Conservation (phyloP, 192 early-diverging fungal species). For the Obelidium mucronatum region DNA sequence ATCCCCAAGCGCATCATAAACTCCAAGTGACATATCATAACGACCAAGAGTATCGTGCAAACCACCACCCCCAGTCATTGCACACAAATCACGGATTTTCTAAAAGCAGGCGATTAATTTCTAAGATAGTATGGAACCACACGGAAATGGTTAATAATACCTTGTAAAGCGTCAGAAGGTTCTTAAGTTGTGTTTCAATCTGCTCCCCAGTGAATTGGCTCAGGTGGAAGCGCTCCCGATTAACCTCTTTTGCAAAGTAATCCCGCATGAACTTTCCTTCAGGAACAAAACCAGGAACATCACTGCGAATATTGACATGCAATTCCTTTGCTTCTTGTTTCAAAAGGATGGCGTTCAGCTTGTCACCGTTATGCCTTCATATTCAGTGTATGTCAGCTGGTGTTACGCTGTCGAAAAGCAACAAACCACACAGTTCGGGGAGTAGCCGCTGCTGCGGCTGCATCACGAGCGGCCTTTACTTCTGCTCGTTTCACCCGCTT, state of each 20-base stretch:
- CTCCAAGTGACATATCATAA: not conserved
- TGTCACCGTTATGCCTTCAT: not conserved
- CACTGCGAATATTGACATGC: not conserved
- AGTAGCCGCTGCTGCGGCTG: too few species aligned
- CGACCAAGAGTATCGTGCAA: not conserved
- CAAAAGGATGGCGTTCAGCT: not conserved
- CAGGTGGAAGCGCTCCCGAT: not conserved
- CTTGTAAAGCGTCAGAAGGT: not conserved
- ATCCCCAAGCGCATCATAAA: not conserved
- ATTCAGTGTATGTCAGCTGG: too few species aligned
- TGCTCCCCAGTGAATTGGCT: not conserved
- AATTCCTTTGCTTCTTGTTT: not conserved
- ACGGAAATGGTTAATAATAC: not conserved
- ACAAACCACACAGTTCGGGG: too few species aligned
- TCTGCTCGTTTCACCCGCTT: too few species aligned
- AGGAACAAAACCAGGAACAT: not conserved
- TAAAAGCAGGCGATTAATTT: too few species aligned
- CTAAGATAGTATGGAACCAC: too few species aligned
- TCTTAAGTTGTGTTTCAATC: not conserved
- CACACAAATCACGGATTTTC: not conserved
- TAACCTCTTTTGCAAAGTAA: not conserved
- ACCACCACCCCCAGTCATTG: not conserved
- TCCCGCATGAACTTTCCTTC: not conserved
- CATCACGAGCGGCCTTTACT: too few species aligned
- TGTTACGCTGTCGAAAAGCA: too few species aligned